Base-by-base conservation (phyloP, 73 alveolate species). In the Stentor roeselii region DNA sequence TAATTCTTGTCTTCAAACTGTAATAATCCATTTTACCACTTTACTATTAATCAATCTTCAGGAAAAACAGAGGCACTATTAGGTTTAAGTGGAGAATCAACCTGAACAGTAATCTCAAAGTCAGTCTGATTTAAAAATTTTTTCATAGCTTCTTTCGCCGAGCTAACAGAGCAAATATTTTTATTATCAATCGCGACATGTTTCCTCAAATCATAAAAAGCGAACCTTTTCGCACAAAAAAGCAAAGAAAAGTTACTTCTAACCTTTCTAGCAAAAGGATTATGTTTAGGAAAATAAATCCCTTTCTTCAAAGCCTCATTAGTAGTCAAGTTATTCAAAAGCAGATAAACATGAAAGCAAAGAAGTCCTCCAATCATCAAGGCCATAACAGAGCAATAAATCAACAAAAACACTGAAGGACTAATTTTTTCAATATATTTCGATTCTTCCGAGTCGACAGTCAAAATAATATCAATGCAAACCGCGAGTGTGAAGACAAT, bases 261-360 rank as follows among this genome's bases (percentile, higher is more conserved):
- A 30, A 67, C 11, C 14, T 27, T 21, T 30, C n/a, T 14, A 67
- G 80, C 80, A 67, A 21, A 67, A 30, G 80, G 80, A 40, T 67
- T 67, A 34, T 67, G 37, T 32, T 67, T 67, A 15, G 80, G 80
- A 21, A 11, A 50, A 21, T 50, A 50, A 21, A 50, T 50, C 21
- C 21, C 21, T 21, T 50, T 50, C 21, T 50, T 50, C 21, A 50
- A 50, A 50, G 67, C 67, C 34, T 67, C 80, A 67, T 67, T 67
- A 21, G 80, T 67, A 30, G 80, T 67, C 50, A 30, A 21, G 41
- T 34, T 34, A 30, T n/a, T 67, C 37, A 67, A 21, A n/a, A 67
- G 27, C 42, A 67, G 34, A 67, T 67, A 67, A 27, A 67, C 27
- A 67, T 67, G 80, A 32, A 67, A 67, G 27, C 50, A 21, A 67